Evolutionary conservation across 2,329 filamentous ascomycete genomes (phyloP), one percentile per base, ranked within the genome.

Genomic region (Phialophora verrucosa): DNA sequence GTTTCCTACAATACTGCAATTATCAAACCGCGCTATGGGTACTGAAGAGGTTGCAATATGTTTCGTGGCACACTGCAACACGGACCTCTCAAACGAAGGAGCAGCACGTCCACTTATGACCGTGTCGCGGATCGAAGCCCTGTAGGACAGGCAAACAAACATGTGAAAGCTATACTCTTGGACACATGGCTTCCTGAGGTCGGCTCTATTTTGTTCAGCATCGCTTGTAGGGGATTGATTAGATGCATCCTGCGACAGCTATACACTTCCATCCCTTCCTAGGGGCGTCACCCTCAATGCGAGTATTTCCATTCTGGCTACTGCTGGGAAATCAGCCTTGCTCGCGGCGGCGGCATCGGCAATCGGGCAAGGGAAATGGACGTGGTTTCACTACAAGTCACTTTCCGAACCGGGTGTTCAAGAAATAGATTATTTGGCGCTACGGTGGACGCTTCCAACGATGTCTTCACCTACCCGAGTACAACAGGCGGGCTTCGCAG

Each of bases 321-420:
- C 27, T 12, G 44, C 44, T 35, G 44, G 8, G 25, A 51, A 31
- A 59, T 35, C 57, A 29, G 57, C 42, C 17, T 59, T 59, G 27
- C 44, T 50, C 31, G 57, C 57, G 29, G 29, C 27, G 14, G 27
- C 35, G 20, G 44, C 57, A 35, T 59, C 57, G 17, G 44, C 25
- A 59, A 59, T 59, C 17, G 57, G 47, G 31, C 57, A 50, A 50
- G 27, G 17, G n/a, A 59, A 31, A 35, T 59, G 57, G 57, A 51
- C 44, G 23, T 25, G 57, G 57, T 51, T 51, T n/a, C 44, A 47
- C 23, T n/a, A 14, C 44, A 49, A 8, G 50, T 53, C 4, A 14
- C 31, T 53, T 29, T 29, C 23, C 14, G 50, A 53, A 29, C 20
- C 23, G 2, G 50, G 50, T 23, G 27, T 53, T 29, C 50, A 53